Evolutionary conservation across 2,329 filamentous ascomycete species (phyloP).

Genomic region (Blastomyces parvus): DNA sequence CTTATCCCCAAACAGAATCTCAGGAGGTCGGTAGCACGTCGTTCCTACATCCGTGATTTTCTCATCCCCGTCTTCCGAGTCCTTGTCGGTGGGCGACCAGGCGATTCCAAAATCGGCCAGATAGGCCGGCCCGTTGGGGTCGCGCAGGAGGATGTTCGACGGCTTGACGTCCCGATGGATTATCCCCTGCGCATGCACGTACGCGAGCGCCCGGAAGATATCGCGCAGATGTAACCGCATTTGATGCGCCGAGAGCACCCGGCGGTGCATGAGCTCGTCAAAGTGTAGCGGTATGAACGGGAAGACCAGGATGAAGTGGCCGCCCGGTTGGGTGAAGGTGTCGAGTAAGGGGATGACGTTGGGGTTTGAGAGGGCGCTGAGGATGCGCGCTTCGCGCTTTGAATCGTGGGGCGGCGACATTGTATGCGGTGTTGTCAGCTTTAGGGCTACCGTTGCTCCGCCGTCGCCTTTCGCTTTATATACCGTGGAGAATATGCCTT

Average conservation of each 20-base stretch:
- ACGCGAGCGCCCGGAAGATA: slow-evolving; percentile 58
- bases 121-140: slow-evolving; percentile 59
- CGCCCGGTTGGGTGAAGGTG: slow-evolving; percentile 59
- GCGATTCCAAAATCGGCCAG: slow-evolving; percentile 89
- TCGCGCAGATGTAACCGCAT: slow-evolving; percentile 50
- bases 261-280: slow-evolving; percentile 51
- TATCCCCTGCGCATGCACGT: slow-evolving; percentile 65
- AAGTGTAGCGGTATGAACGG: slow-evolving; percentile 73
- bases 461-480: slow-evolving; percentile 54
- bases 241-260: slow-evolving; percentile 33
- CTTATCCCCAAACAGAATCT: slow-evolving; percentile 76
- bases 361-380: slow-evolving; percentile 49
- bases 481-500: slow-evolving; percentile 73
- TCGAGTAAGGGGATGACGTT: slow-evolving; percentile 61
- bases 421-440: slow-evolving; percentile 67
- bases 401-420: slow-evolving; percentile 76
- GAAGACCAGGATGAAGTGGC: slow-evolving; percentile 69
- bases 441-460: slow-evolving; percentile 57
- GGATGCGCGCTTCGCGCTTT: slow-evolving; percentile 65
- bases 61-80: slow-evolving; percentile 52
- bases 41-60: slow-evolving; percentile 94
- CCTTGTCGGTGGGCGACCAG: slow-evolving; percentile 55
- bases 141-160: slow-evolving; percentile 68
- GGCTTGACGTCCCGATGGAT: slow-evolving; percentile 94
- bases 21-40: slow-evolving; percentile 80